Conservation (phyloP, 1,284 basidiomycete species). For the Rhodotorula sp. region DNA sequence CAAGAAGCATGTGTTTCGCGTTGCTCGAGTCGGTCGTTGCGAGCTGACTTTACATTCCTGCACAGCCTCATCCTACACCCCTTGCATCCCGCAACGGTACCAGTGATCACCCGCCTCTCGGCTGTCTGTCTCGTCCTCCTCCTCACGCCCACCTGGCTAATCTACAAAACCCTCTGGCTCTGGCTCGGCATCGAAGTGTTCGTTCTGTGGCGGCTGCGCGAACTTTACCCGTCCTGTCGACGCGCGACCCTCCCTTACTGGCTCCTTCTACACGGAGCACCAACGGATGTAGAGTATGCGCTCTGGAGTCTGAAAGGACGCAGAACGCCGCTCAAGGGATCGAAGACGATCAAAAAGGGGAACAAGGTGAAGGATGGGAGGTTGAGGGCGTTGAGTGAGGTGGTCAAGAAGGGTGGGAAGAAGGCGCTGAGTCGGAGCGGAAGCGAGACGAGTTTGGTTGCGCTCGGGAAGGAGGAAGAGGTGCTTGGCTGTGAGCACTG, state of each 20-base stretch:
- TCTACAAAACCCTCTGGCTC: constrained; percentile 11
- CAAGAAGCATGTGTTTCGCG: constrained; percentile 23
- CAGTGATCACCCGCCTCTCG: constrained; percentile 13
- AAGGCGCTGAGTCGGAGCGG: not conserved
- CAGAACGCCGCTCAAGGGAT: constrained; percentile 18
- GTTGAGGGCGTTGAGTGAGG: not conserved
- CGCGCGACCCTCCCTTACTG: constrained; percentile 22
- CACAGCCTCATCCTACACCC: constrained; percentile 32
- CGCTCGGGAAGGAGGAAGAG: not conserved
- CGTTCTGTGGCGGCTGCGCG: constrained; percentile 23
- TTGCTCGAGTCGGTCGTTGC: not conserved
- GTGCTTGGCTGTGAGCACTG: not conserved
- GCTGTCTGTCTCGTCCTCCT: constrained; percentile 10
- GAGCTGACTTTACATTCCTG: not conserved
- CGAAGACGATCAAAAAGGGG: constrained; percentile 21
- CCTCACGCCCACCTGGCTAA: constrained; percentile 21
- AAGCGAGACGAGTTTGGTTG: not conserved
- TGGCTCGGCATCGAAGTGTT: constrained; percentile 31
- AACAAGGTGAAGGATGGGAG: not conserved
- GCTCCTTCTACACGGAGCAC: constrained; percentile 32
- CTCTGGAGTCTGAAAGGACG: constrained; percentile 11
- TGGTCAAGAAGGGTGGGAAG: not conserved
- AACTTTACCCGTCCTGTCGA: constrained; percentile 22
- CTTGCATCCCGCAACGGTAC: constrained; percentile 18
- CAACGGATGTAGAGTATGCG: constrained; percentile 34